Base-by-base conservation (phyloP, 73 alveolate genomes). In the Tetrahymena elliotti region DNA sequence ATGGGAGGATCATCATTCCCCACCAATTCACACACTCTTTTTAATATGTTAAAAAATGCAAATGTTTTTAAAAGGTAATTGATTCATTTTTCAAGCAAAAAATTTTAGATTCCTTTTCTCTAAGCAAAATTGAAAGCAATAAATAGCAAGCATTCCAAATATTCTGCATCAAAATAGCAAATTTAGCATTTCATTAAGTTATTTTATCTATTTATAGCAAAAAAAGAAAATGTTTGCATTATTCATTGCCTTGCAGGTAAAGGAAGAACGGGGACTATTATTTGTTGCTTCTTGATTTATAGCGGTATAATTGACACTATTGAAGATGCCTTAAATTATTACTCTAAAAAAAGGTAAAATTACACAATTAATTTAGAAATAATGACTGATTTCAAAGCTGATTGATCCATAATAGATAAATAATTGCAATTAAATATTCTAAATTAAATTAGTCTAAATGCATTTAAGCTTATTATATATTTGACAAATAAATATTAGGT, bases 1-100 rank as follows among this genome's bases (percentile, higher is more conserved):
- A 34, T 98, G 99, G 99, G 98, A 97, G 53, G 99, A 98, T 94
- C 99, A 98, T 96, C 99, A 97, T 68, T 95, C 99, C 11, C 99
- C 99, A 6, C 97, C 99, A n/a, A 93, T 98, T 93, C 52, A 88
- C 41, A 95, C 97, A 18, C 88, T 98, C 53, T 98, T 98, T 93
- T 97, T 95, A 93, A 97, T 96, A 41, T 97, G 99, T 95, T 39
- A 96, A 36, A 95, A 98, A 93, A 98, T 98, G 95, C 97, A 97
- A 84, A 34, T 52, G 33, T 38, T 94, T 33, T 94, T 84, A 24
- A 82, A 84, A 83, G 96, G 93, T 33, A 47, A 83, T 31, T 68
- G 10, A 24, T 9, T 10, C 13, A 0, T 18, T 10, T 15, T 40
- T 18, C 16, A 68, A 68, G 12, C 0, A 18, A 18, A 68, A n/a